Conservation (phyloP, 495 filamentous ascomycete genomes). For the Cercophora samala region DNA sequence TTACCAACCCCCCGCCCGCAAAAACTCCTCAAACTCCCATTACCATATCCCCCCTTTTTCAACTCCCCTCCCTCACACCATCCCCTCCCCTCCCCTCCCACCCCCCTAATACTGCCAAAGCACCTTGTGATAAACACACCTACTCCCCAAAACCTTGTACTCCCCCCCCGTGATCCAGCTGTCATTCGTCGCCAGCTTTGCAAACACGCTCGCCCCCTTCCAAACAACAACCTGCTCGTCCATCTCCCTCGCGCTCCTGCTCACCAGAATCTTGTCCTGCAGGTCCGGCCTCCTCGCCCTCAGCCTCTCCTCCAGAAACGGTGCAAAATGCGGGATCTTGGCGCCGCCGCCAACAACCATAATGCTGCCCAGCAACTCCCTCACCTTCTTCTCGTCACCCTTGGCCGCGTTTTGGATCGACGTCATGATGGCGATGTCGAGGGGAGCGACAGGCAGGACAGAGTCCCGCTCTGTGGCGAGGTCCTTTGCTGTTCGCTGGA, state of each 20-base stretch:
- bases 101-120: constrained; percentile 61
- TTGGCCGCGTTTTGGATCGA: constrained; percentile 82
- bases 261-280: constrained; percentile 81
- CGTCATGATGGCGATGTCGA: constrained; percentile 86
- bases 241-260: constrained; percentile 81
- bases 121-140: constrained; percentile 81
- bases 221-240: constrained; percentile 93
- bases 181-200: constrained; percentile 87
- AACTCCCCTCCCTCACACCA: no score
- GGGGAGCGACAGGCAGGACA: constrained; percentile 73
- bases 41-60: no score
- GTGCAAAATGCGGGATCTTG: constrained; percentile 69
- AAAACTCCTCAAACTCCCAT: no score
- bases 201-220: constrained; percentile 98
- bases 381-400: constrained; percentile 85
- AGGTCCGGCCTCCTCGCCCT: constrained; percentile 65
- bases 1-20: no score
- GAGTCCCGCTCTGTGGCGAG: constrained; percentile 69
- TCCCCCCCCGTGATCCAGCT: constrained; percentile 87
- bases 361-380: constrained; percentile 88
- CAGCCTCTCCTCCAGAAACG: constrained; percentile 77
- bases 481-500: constrained; percentile 47
- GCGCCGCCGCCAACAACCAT: constrained; percentile 93
- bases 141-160: constrained; percentile 80
- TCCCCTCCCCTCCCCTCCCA: no score